phyloP scores from a whole-genome alignment of 1,139 yeast species.

The Lodderomyces jiufengensis region DNA sequence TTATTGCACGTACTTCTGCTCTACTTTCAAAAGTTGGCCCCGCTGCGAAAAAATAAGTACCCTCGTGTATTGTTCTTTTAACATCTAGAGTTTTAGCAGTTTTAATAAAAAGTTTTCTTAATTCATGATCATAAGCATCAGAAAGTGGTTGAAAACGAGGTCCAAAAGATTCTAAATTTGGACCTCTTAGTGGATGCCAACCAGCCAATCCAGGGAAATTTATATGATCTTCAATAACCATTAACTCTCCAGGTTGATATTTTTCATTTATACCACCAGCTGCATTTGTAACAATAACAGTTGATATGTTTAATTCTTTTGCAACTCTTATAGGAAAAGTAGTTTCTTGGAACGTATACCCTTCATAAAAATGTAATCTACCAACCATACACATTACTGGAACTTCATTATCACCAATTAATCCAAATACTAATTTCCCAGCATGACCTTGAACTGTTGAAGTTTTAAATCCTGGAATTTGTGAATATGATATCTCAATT shows the following conservation, averaged over 20 bases:
- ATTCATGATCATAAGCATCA: slow-evolving; percentile 79
- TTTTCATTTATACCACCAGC: slow-evolving; percentile 80
- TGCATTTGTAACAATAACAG: slow-evolving; percentile 83
- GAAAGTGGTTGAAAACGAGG: slow-evolving; percentile 85
- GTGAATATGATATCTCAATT: slow-evolving; percentile 55
- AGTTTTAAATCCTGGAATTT: slow-evolving; percentile 74
- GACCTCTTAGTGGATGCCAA: slow-evolving; percentile 81
- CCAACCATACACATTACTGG: slow-evolving; percentile 96
- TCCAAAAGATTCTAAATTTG: slow-evolving; percentile 75
- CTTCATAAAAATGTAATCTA: slow-evolving; percentile 88
- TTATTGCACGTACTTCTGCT: slow-evolving; percentile 82
- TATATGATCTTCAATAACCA: slow-evolving; percentile 86
- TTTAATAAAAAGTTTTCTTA: slow-evolving; percentile 56
- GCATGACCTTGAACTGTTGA: slow-evolving; percentile 92
- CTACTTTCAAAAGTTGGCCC: slow-evolving; percentile 95
- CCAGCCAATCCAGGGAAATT: slow-evolving; percentile 91
- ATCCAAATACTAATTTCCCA: slow-evolving; percentile 79
- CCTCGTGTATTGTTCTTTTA: slow-evolving; percentile 72
- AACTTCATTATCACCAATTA: slow-evolving; percentile 60
- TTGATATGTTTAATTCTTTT: slow-evolving; percentile 54
- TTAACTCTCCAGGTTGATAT: slow-evolving; percentile 80
- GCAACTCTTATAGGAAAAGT: slow-evolving; percentile 85
- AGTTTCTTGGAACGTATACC: slow-evolving; percentile 74
- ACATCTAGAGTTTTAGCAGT: slow-evolving; percentile 52
- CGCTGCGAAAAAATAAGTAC: slow-evolving; percentile 78